Conservation (phyloP, 2,329 filamentous ascomycete species). For the Beauveria varroae region DNA sequence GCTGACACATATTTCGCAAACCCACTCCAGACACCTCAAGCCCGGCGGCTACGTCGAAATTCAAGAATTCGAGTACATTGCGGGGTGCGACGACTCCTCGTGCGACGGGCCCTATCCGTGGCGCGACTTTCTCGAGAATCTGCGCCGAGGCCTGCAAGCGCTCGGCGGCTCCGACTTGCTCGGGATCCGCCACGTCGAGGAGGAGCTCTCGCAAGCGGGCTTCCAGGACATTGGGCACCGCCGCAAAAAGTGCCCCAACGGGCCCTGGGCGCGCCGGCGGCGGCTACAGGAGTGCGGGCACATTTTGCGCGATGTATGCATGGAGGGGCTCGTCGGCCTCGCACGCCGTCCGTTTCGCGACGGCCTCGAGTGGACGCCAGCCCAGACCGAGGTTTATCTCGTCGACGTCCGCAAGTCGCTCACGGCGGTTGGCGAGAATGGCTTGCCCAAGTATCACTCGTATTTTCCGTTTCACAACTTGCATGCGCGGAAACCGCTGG, state of each 20-base stretch:
- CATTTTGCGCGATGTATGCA: slow-evolving; percentile 35
- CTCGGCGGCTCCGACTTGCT: slow-evolving; percentile 37
- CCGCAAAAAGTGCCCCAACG: slow-evolving; percentile 40
- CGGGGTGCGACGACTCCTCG: slow-evolving; percentile 37
- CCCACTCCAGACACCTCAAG: slow-evolving; percentile 35
- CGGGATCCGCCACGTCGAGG: slow-evolving; percentile 28
- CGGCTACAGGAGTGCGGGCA: slow-evolving; percentile 38
- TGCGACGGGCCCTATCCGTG: slow-evolving; percentile 37
- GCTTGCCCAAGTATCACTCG: slow-evolving; percentile 28
- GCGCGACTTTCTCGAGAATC: slow-evolving; percentile 36
- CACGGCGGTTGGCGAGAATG: slow-evolving; percentile 24
- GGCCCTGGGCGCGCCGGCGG: slow-evolving; percentile 37
- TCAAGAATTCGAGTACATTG: slow-evolving; percentile 36
- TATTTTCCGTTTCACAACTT: slow-evolving; percentile 35
- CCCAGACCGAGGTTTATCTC: slow-evolving; percentile 37
- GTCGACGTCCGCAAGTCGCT: slow-evolving; percentile 33
- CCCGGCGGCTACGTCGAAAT: slow-evolving; percentile 45
- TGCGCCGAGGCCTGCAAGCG: slow-evolving; percentile 32
- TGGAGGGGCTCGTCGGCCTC: slow-evolving; percentile 33
- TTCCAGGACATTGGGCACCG: slow-evolving; percentile 34
- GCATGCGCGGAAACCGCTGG: slow-evolving; percentile 30
- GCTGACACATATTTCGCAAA: background rate
- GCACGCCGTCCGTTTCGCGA: slow-evolving; percentile 30
- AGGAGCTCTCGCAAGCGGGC: slow-evolving; percentile 31
- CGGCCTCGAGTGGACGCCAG: slow-evolving; percentile 31